phyloP scores from a whole-genome alignment of 2,329 filamentous ascomycete species.

The Aspergillus fijiensis region DNA sequence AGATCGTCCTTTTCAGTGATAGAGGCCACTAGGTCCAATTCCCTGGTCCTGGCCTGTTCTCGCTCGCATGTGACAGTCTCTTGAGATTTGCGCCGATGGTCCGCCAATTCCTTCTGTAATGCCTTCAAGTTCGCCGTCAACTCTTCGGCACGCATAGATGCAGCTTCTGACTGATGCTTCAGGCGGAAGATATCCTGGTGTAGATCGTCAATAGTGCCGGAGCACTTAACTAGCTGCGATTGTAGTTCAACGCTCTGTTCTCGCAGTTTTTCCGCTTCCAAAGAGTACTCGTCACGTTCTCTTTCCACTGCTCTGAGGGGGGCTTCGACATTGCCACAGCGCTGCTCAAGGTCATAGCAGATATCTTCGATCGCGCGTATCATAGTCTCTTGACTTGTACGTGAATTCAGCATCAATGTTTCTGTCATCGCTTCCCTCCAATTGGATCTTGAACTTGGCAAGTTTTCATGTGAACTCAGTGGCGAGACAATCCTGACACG shows the following conservation, averaged over 20 bases:
- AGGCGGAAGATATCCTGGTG: constrained; percentile 42
- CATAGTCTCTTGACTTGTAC: constrained; percentile 48
- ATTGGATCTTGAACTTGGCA: constrained; percentile 37
- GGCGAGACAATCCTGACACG: constrained; percentile 14
- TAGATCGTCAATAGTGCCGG: constrained; percentile 38
- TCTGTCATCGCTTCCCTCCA: constrained; percentile 52
- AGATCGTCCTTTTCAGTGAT: constrained; percentile 48
- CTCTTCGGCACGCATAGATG: constrained; percentile 40
- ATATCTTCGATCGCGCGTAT: constrained; percentile 52
- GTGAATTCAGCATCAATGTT: constrained; percentile 45
- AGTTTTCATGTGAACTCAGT: constrained; percentile 12
- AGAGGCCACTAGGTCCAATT: constrained; percentile 46
- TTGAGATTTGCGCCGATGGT: constrained; percentile 35
- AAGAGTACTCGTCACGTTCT: constrained; percentile 34
- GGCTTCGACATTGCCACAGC: constrained; percentile 56
- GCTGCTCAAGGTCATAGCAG: constrained; percentile 56
- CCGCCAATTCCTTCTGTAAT: constrained; percentile 38
- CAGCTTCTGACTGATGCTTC: constrained; percentile 37
- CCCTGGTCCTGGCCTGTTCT: constrained; percentile 35
- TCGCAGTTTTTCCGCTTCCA: constrained; percentile 38
- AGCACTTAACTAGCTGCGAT: constrained; percentile 36
- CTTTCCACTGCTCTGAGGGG: constrained; percentile 48
- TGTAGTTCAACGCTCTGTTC: constrained; percentile 39
- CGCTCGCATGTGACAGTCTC: constrained; percentile 26
- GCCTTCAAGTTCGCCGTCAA: constrained; percentile 34